phyloP scores from a whole-genome alignment of 805 yeast species.

The Brettanomyces bruxellensis region DNA sequence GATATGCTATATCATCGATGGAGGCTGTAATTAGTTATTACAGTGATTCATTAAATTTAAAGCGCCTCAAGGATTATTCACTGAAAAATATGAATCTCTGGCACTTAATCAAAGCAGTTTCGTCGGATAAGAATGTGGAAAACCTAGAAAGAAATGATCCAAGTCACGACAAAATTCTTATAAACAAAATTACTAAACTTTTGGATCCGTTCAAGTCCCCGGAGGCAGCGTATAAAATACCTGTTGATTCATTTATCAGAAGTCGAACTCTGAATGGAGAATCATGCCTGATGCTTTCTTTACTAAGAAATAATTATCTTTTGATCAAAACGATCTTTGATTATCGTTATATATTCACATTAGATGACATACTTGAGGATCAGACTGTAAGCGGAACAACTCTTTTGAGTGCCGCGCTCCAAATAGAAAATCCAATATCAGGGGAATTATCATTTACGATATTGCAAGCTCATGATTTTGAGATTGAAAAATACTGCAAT shows the following conservation, averaged over 20 bases:
- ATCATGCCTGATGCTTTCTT: slow-evolving; percentile 58
- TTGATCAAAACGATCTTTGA: slow-evolving; percentile 39
- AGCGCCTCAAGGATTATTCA: slow-evolving; percentile 33
- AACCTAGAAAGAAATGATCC: slow-evolving; percentile 10
- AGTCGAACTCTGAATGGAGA: slow-evolving; percentile 53
- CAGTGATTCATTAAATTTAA: slow-evolving; percentile 27
- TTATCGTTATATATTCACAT: slow-evolving; percentile 39
- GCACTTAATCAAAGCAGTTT: slow-evolving; percentile 32
- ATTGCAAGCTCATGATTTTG: slow-evolving; percentile 30
- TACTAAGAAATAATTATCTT: slow-evolving; percentile 36
- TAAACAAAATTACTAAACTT: slow-evolving; percentile 7
- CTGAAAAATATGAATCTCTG: slow-evolving; percentile 44
- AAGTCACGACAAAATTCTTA: slow-evolving; percentile 8
- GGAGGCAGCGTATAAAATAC: slow-evolving; percentile 4
- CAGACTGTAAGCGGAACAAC: slow-evolving; percentile 43
- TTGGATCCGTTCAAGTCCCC: slow-evolving; percentile 6
- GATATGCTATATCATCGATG: slow-evolving; percentile 73
- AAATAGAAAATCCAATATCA: slow-evolving; percentile 32
- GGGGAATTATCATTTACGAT: slow-evolving; percentile 37
- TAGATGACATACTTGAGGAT: slow-evolving; percentile 65
- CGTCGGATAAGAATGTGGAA: slow-evolving; percentile 14
- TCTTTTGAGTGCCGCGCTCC: slow-evolving; percentile 54
- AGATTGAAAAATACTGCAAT: slow-evolving; percentile 40
- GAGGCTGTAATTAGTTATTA: slow-evolving; percentile 74
- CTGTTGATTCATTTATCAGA: slow-evolving; percentile 20